Evolutionary conservation across 2,329 filamentous ascomycete genomes (phyloP).

Genomic region (Westerdykella ornata): DNA sequence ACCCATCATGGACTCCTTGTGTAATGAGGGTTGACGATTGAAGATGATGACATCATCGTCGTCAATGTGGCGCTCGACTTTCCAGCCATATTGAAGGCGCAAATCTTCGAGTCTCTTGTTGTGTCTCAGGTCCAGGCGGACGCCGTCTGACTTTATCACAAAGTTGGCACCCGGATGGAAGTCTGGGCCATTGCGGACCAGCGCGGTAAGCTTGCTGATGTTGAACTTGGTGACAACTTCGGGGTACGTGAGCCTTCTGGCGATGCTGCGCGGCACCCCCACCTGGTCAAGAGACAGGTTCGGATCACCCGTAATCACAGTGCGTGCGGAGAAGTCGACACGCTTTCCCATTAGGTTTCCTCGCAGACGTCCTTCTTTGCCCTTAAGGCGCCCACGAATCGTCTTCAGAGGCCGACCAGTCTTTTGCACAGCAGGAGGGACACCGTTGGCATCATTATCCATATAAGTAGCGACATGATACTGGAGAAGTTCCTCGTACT

Average conservation of each 20-base stretch:
- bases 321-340: slow-evolving; percentile 60
- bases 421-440: slow-evolving; percentile 92
- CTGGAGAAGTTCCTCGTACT: slow-evolving; percentile 87
- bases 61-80: slow-evolving; percentile 93
- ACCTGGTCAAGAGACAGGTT: slow-evolving; percentile 96
- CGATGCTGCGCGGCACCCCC: slow-evolving; percentile 89
- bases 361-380: slow-evolving; percentile 94
- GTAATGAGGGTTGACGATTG: slow-evolving; percentile 96
- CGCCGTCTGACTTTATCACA: slow-evolving; percentile 87
- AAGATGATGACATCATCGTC: slow-evolving; percentile 98
- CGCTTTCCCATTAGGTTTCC: slow-evolving; percentile 99
- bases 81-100: slow-evolving; percentile 91
- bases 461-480: slow-evolving; percentile 99
- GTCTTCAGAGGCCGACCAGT: slow-evolving; percentile 94
- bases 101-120: slow-evolving; percentile 83
- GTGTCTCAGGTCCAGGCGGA: slow-evolving; percentile 89
- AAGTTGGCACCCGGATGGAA: slow-evolving; percentile 95
- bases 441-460: slow-evolving; percentile 98
- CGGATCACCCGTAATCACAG: slow-evolving; percentile 97
- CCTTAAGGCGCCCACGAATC: slow-evolving; percentile 93
- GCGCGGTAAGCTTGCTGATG: slow-evolving; percentile 79
- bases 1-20: slow-evolving; percentile 99
- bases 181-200: slow-evolving; percentile 90
- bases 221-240: slow-evolving; percentile 98
- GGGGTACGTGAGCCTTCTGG: slow-evolving; percentile 86